Base-by-base conservation (phyloP, 345 rosid genomes). In the Salix arbutifolia region DNA sequence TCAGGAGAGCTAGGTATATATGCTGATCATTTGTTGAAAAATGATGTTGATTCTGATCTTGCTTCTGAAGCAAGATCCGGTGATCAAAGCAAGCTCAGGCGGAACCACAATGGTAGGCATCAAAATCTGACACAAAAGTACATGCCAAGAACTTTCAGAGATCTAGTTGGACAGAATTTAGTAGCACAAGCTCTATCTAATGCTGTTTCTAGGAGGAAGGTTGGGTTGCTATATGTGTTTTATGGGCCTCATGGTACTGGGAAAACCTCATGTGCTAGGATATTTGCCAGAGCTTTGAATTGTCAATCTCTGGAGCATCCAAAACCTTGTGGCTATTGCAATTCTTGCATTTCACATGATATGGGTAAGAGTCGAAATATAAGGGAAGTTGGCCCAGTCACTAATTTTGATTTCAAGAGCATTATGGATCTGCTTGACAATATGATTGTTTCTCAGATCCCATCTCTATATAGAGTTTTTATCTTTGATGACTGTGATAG, bases 191-290 rank as follows among this genome's bases (percentile, higher is more conserved):
- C 97, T 80, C 92, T 96, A 44, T 90, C 90, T 23, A 96, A 96
- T 78, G 99, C 97, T 26, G 92, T 89, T 50, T 74, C 66, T 67
- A 88, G 80, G 82, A 90, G 86, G 71, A 96, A 90, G 87, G 89
- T 96, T 64, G 99, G 97, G 25, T 83, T 94, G 71, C 91, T 96
- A 21, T 96, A 94, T 71, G 97, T 91, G 23, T 94, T 96, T 73
- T 88, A 96, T 13, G 99, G 99, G 58, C 97, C 98, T 82, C 97
- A 90, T 70, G 99, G 99, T 65, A 94, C 98, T 3, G 99, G 99
- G 35, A 96, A 94, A 80, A 92, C 98, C 33, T 96, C 96, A 0
- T 92, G 98, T 74, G 99, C 99, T 61, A 90, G 98, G 30, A 83
- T 91, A 48, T 91, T 96, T 70, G 94, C 99, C 46, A 85, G 90